phyloP scores from a whole-genome alignment of 345 rosid species.

The Hibiscus mutabilis region DNA sequence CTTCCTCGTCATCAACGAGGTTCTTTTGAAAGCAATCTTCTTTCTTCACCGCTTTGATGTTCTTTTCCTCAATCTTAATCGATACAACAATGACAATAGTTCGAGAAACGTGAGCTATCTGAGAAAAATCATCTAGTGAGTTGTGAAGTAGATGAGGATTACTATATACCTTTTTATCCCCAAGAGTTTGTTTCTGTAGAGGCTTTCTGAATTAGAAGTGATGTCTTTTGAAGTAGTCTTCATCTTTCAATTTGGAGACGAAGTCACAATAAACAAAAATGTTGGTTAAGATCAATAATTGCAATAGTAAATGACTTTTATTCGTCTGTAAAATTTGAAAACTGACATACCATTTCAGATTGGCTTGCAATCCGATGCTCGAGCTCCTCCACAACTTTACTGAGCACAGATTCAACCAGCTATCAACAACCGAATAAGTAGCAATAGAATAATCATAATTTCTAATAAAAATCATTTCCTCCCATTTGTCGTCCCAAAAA shows the following conservation, averaged over 20 bases:
- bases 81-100: not conserved
- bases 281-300: not conserved
- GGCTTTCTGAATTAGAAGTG: constrained; percentile 38
- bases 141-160: constrained; percentile 13
- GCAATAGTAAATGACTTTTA: not conserved
- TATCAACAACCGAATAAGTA: constrained; percentile 28
- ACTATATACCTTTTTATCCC: constrained; percentile 48
- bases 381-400: constrained; percentile 79
- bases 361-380: constrained; percentile 74
- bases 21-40: constrained; percentile 37
- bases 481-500: too few relatives aligned
- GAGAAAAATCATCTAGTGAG: not conserved
- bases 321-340: constrained; percentile 14
- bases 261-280: not conserved
- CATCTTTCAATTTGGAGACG: constrained; percentile 32
- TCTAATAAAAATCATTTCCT: too few relatives aligned
- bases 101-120: not conserved
- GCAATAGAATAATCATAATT: too few relatives aligned
- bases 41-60: constrained; percentile 34
- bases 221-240: constrained; percentile 37
- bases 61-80: constrained; percentile 55
- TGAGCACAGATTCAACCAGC: constrained; percentile 89
- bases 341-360: constrained; percentile 45
- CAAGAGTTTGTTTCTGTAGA: constrained; percentile 30
- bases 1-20: constrained; percentile 39